Evolutionary conservation across 2,329 filamentous ascomycete genomes (phyloP).

Genomic region (Proliferodiscus dingleyae): DNA sequence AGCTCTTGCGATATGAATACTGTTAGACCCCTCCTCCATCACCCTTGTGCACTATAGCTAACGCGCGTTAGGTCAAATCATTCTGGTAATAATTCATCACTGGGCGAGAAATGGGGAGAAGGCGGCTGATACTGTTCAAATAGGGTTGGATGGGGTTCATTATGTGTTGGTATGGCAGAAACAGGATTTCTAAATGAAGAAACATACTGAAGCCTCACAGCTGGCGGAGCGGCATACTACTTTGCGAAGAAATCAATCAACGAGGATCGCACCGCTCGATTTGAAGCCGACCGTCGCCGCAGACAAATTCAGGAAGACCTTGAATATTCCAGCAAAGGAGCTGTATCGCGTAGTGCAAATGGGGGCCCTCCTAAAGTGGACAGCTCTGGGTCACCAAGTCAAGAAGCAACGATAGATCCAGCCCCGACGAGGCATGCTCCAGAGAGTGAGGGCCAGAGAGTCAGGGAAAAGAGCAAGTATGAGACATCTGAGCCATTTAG

Average conservation of each 20-base stretch:
- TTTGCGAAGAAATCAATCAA: constrained; percentile 96
- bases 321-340: constrained; percentile 40
- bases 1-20: constrained; percentile 46
- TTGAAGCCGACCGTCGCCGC: constrained; percentile 57
- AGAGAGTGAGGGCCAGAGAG: constrained; percentile 60
- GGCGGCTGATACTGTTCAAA: constrained; percentile 20
- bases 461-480: constrained; percentile 82
- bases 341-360: constrained; percentile 33
- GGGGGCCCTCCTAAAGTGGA: constrained; percentile 54
- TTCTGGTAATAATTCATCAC: constrained; percentile 52
- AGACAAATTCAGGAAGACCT: constrained; percentile 54
- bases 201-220: constrained; percentile 40
- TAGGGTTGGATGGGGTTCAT: constrained; percentile 87
- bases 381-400: constrained; percentile 57
- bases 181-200: not conserved
- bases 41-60: constrained; percentile 10
- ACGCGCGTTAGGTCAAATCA: constrained; percentile 52
- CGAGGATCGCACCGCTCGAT: constrained; percentile 71
- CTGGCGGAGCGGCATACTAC: constrained; percentile 88
- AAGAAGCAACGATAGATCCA: constrained; percentile 70
- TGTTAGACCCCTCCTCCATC: constrained; percentile 34
- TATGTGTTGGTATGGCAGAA: constrained; percentile 68
- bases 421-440: constrained; percentile 80
- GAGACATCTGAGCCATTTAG: constrained; percentile 72
- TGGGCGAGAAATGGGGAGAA: constrained; percentile 3